Base-by-base conservation (phyloP, 2,329 filamentous ascomycete genomes). In the Cryphonectria parasitica region DNA sequence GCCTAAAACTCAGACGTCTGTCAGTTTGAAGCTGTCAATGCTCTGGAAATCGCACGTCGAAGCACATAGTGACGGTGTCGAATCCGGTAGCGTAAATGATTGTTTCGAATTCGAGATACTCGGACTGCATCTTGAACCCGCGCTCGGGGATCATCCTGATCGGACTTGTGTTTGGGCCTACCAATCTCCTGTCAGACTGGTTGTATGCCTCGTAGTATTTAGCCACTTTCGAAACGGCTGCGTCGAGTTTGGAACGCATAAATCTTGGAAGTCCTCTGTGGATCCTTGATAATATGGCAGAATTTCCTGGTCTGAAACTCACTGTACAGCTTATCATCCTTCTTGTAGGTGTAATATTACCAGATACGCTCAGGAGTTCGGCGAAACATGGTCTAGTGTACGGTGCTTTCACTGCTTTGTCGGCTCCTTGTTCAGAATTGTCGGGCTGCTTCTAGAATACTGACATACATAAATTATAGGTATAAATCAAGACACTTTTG, bases 21-120 rank as follows among this genome's bases (percentile, higher is more conserved):
- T 64, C 28, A 74, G 62, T 28, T 39, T 43, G 15, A 54, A 3
- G n/a, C 15, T 10, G 39, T 28, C 34, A 6, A 63, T 22, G 10
- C 31, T 41, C n/a, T 34, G 39, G 4, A n/a, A n/a, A 66, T 36
- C 13, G 61, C 25, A n/a, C 28, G 7, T n/a, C n/a, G 49, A 69
- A 66, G 10, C 39, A 60, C 1, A 83, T 83, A 0, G 82, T 84
- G 10, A 82, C 75, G 22, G 78, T 75, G 69, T 84, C 81, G 75
- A 83, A 84, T 8, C 83, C 82, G 0, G 83, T 84, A 0, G 83
- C 83, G 41, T 71, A 69, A 11, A 69, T 62, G 41, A 69, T 39
- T 19, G 11, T 34, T 25, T 69, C 63, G 13, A 69, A 49, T 19
- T 69, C 68, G 10, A 28, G 28, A 8, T 69, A 63, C 66, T 70